Percentiles rank a stretch among this genome's conserved stretches.
phyloP scores from a whole-genome alignment of 768 basidiomycete genomes.

The Leucocoprinus sp. region DNA sequence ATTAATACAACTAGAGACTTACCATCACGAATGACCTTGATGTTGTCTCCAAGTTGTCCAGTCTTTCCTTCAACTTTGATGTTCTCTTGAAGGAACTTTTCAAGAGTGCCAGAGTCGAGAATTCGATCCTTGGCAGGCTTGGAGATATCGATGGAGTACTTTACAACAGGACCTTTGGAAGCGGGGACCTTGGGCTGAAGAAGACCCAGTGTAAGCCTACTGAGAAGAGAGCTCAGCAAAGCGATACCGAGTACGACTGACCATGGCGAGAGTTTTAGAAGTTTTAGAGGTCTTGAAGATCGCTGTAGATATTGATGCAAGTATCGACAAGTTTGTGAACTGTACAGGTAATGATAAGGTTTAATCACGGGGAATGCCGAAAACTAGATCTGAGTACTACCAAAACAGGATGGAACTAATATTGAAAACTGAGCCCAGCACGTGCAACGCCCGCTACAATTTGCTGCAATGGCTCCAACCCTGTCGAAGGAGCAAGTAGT shows the following conservation, averaged over 20 bases:
- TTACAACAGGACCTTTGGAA: slow-evolving; percentile 43
- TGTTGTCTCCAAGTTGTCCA: slow-evolving; percentile 83
- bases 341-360: slow-evolving; percentile 46
- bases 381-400: slow-evolving; percentile 1
- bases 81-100: slow-evolving; percentile 89
- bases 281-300: slow-evolving; percentile 9
- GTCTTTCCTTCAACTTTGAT: slow-evolving; percentile 91
- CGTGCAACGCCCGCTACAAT: neutral
- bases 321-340: slow-evolving; percentile 25
- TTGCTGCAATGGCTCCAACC: slow-evolving; percentile 33
- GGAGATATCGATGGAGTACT: slow-evolving; percentile 70
- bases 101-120: slow-evolving; percentile 54
- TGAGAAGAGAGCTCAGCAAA: slow-evolving; percentile 91
- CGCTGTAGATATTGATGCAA: slow-evolving; percentile 19
- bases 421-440: neutral
- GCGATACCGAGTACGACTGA: slow-evolving; percentile 58
- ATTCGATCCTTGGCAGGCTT: slow-evolving; percentile 58
- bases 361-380: slow-evolving; percentile 18
- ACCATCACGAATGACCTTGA: slow-evolving; percentile 88
- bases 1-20: slow-evolving; percentile 17
- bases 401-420: neutral
- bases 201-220: slow-evolving; percentile 61
- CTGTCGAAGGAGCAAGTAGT: slow-evolving; percentile 64
- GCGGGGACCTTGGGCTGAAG: slow-evolving; percentile 51
- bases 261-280: slow-evolving; percentile 45